Evolutionary conservation across 345 rosid species (phyloP).

Genomic region (Diplotaxis tenuifolia): DNA sequence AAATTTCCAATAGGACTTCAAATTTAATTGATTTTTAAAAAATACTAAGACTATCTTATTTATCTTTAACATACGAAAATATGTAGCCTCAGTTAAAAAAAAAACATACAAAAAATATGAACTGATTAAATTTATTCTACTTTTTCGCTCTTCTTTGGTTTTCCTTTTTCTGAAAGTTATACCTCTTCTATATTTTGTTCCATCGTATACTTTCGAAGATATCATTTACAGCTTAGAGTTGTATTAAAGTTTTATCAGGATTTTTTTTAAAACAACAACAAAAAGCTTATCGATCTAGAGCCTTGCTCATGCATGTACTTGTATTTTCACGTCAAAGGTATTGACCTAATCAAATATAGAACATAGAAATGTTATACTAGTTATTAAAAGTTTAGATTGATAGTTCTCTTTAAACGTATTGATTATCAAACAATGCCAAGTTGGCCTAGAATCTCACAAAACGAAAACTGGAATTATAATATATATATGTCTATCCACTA

Average conservation of each 20-base stretch:
- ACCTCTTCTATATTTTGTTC: no score
- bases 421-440: not conserved
- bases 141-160: not conserved
- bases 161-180: not conserved
- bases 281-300: not conserved
- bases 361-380: not conserved
- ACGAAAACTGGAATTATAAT: not conserved
- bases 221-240: not conserved
- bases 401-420: not conserved
- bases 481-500: not conserved
- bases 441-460: conserved; percentile 18
- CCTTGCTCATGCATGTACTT: not conserved
- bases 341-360: not conserved
- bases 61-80: no score
- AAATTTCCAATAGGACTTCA: no score
- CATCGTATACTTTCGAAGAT: not conserved
- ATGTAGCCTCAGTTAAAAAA: no score
- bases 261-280: not conserved
- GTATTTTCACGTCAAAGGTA: not conserved
- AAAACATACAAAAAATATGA: no score
- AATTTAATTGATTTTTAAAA: not conserved
- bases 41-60: not conserved
- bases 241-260: not conserved
- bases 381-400: not conserved
- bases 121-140: not conserved